A percentile compares a stretch with the other conserved stretches of the same genome.
Conservation (phyloP, 345 rosid species). For the Gossypium anomalum region DNA sequence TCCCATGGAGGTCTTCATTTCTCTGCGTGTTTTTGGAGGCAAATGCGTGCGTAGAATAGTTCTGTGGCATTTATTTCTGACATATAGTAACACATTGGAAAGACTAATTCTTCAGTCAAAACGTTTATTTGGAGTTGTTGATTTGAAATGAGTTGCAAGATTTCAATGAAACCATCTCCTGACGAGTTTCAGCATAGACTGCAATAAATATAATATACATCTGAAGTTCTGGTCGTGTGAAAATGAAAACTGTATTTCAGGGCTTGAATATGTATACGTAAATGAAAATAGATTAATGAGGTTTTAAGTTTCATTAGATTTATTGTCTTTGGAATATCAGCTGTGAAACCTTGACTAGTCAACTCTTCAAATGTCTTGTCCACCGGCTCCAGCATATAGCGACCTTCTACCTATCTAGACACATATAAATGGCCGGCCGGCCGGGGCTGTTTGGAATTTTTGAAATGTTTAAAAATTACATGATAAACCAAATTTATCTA, state of each 20-base stretch:
- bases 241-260: not conserved
- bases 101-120: not conserved
- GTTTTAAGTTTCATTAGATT: not conserved
- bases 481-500: too few relatives aligned
- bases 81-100: not conserved
- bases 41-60: not conserved
- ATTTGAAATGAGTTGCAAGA: too few relatives aligned
- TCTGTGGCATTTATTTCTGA: not conserved
- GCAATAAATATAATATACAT: not conserved
- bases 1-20: not conserved
- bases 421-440: too few relatives aligned
- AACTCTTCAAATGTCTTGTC: not conserved
- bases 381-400: too few relatives aligned
- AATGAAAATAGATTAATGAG: not conserved
- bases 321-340: not conserved
- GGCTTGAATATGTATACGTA: not conserved
- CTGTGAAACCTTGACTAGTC: not conserved
- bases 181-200: not conserved
- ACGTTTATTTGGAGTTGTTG: not conserved
- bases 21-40: not conserved
- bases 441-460: too few relatives aligned
- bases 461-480: too few relatives aligned
- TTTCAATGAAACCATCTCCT: not conserved
- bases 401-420: too few relatives aligned
- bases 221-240: not conserved